Evolutionary conservation across 306 rosid species (phyloP), one percentile per base, ranked within the genome.

Genomic region (Parietaria judaica): DNA sequence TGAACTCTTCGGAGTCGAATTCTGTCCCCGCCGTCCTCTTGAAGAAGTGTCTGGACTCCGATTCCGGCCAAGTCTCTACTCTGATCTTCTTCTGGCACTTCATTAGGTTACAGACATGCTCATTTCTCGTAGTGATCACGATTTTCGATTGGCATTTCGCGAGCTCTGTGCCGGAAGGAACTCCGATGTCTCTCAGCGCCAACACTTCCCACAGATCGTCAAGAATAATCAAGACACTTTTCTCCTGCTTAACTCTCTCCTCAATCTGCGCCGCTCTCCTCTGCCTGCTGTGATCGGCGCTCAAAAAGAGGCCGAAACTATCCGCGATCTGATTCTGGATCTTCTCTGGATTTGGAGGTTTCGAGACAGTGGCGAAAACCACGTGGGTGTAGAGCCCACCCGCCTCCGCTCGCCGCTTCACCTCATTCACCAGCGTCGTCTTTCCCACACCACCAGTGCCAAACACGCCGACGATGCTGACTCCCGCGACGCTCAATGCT

Each of bases 41-140:
- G 51, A 75, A 70, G 52, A 75, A 66, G n/a, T 31, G 13, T 66
- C 72, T 59, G 1, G 80, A 52, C 39, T 70, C 69, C 39, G 63
- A 61, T 45, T 15, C 23, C 9, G 41, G 48, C 6, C 65, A 56
- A 37, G 55, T 14, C 16, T 17, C 1, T 7, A 75, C 49, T 9
- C 3, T 8, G 5, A 60, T 38, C 10, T 5, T 74, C 14, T 10
- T 48, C 14, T 53, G 16, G 69, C 66, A 10, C 1, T 8, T 2
- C 79, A 74, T 69, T 6, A 7, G 3, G 8, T 38, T 12, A 36
- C 69, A 53, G 0, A 74, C 75, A 16, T 60, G 4, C 15, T 0
- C 2, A 3, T 0, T 10, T 62, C 75, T 59, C 0, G 71, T 63
- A 9, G 72, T 69, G 47, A 75, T 8, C 5, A 75, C 15, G n/a